Percentiles rank a stretch among this genome's conserved stretches.
Conservation (phyloP, 2,329 filamentous ascomycete species). For the Cladosporium austrohemisphaericum region DNA sequence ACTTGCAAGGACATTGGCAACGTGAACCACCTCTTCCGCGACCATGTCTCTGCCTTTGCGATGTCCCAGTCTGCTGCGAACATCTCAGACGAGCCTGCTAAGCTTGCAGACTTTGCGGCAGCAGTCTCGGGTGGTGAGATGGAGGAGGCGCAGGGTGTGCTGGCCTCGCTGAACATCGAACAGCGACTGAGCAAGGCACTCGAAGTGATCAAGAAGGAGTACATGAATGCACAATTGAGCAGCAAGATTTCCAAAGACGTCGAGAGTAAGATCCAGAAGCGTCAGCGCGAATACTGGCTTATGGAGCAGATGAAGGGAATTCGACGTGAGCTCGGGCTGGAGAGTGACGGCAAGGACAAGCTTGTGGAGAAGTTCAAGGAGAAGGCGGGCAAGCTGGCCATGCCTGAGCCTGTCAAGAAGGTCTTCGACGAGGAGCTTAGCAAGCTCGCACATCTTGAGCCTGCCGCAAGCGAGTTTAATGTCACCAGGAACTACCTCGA, state of each 20-base stretch:
- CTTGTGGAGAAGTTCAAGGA: slow-evolving; percentile 96
- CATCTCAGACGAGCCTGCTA: slow-evolving; percentile 89
- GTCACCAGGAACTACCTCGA: slow-evolving; percentile 97
- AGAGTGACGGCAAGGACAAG: slow-evolving; percentile 97
- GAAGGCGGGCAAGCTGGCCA: slow-evolving; percentile 86
- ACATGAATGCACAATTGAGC: slow-evolving; percentile 96
- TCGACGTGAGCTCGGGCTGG: slow-evolving; percentile 87
- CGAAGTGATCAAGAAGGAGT: slow-evolving; percentile 91
- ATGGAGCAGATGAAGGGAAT: slow-evolving; percentile 99
- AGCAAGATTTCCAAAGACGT: slow-evolving; percentile 98
- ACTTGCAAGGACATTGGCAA: slow-evolving; percentile 96
- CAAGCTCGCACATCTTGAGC: slow-evolving; percentile 92
- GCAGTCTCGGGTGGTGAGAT: slow-evolving; percentile 94
- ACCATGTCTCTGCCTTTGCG: slow-evolving; percentile 95
- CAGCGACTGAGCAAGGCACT: slow-evolving; percentile 88
- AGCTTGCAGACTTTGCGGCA: slow-evolving; percentile 93
- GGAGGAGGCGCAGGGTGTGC: slow-evolving; percentile 84
- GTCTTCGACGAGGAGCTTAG: slow-evolving; percentile 98
- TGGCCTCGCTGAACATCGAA: slow-evolving; percentile 85
- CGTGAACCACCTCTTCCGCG: slow-evolving; percentile 90
- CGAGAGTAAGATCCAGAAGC: slow-evolving; percentile 93
- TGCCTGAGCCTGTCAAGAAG: slow-evolving; percentile 95
- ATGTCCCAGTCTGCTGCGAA: slow-evolving; percentile 94
- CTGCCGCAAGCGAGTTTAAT: slow-evolving; percentile 95
- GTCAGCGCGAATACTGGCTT: slow-evolving; percentile 95